Base-by-base conservation (phyloP, 345 rosid genomes). In the Eucalyptus melliodora region DNA sequence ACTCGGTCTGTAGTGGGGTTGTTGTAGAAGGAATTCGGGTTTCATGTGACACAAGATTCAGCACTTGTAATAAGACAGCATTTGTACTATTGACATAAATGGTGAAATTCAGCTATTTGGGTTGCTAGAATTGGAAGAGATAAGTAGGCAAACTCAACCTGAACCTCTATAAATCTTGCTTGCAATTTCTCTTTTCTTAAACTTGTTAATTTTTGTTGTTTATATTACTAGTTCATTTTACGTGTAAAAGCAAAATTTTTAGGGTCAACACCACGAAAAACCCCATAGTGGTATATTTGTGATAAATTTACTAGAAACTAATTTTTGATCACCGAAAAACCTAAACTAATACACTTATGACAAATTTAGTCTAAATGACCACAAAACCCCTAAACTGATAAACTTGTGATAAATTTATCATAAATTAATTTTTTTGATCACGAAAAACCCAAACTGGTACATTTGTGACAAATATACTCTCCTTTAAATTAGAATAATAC, bases 371-470 rank as follows among this genome's bases (percentile, higher is more conserved):
- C 0, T 7, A 53, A 53, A 53, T 53, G 2, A 53, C 4, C 10
- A 53, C 2, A 53, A 53, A 53, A 19, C 24, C 10, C 9, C 0
- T 53, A 7, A 19, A 53, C 1, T 19, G 10, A 53, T 53, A 53
- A 53, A 3, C 0, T 53, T 53, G 1, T 19, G 1, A 3, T 1
- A 53, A 53, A 53, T 17, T 17, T 53, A 19, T 53, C 5, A 53
- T 53, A 53, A 19, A 53, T 53, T 53, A 53, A 19, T 53, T 53
- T 51, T 53, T 53, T 53, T 53, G 4, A 53, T 53, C 1, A 4
- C 2, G 0, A 19, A 19, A 53, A 53, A 7, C 5, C 4, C 0
- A 53, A 51, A 53, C 0, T 19, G 2, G 1, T 19, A 53, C 56
- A 51, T 51, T 51, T 51, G 2, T 51, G 8, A 51, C 4, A 51